Percentiles rank a stretch among this genome's conserved stretches.
phyloP scores from a whole-genome alignment of 2,329 filamentous ascomycete species.

The Mollisia scopiformis region DNA sequence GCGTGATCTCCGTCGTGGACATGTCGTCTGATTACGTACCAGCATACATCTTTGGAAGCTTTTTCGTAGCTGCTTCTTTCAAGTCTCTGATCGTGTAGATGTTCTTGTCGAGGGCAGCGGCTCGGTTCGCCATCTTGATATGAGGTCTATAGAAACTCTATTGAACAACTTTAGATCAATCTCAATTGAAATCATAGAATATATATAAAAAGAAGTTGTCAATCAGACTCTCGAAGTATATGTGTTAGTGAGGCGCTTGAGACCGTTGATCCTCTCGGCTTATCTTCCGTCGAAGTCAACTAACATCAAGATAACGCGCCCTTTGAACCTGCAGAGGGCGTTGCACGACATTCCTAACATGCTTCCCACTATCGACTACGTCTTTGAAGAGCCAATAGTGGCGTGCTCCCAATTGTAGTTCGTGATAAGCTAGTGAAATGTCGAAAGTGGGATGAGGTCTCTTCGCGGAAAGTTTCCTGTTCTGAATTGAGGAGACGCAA shows the following conservation, averaged over 20 bases:
- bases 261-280: background rate
- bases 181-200: background rate
- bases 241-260: background rate
- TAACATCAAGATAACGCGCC: background rate
- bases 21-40: constrained; percentile 26
- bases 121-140: constrained; percentile 28
- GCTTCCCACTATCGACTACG: too few relatives aligned
- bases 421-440: background rate
- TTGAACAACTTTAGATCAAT: too few relatives aligned
- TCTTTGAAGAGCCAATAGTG: background rate
- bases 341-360: background rate
- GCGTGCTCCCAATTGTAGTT: background rate
- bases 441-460: background rate
- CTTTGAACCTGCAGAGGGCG: background rate
- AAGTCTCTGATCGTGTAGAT: constrained; percentile 43
- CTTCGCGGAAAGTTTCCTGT: background rate
- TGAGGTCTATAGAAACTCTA: background rate
- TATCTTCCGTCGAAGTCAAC: background rate
- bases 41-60: constrained; percentile 43
- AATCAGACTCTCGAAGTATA: background rate
- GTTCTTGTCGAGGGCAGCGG: constrained; percentile 17
- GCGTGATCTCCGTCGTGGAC: background rate
- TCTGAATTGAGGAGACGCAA: background rate
- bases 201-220: too few relatives aligned
- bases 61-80: constrained; percentile 42